Evolutionary conservation across 1,284 basidiomycete species (phyloP).

Genomic region (Anthracocystis walkeri): DNA sequence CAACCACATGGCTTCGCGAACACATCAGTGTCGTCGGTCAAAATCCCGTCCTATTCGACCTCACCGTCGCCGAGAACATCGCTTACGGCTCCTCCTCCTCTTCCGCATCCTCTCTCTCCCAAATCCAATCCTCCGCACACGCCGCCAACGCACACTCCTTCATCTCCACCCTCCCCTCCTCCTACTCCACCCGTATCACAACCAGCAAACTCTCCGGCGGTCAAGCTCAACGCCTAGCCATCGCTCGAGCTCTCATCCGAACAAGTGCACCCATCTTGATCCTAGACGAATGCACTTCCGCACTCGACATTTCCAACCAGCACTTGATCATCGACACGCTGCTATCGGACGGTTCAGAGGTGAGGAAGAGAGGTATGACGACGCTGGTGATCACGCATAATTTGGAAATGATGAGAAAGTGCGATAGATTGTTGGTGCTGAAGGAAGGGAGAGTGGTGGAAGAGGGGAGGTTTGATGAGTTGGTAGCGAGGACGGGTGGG

Average conservation of each 20-base stretch:
- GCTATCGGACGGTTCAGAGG: slow-evolving; percentile 46
- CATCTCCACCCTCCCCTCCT: slow-evolving; percentile 80
- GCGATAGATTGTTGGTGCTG: slow-evolving; percentile 87
- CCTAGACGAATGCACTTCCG: slow-evolving; percentile 92
- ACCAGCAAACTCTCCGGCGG: slow-evolving; percentile 85
- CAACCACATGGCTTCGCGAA: slow-evolving; percentile 52
- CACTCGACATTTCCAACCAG: slow-evolving; percentile 75
- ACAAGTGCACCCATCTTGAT: slow-evolving; percentile 81
- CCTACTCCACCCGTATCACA: slow-evolving; percentile 86
- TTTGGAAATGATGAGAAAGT: slow-evolving; percentile 87
- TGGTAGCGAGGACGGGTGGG: slow-evolving; percentile 77
- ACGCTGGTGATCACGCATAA: slow-evolving; percentile 95
- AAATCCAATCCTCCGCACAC: slow-evolving; percentile 78
- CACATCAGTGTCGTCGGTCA: slow-evolving; percentile 62
- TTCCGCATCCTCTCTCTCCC: slow-evolving; percentile 62
- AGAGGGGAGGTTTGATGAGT: slow-evolving; percentile 79
- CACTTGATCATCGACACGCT: slow-evolving; percentile 80
- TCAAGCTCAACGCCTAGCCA: slow-evolving; percentile 90
- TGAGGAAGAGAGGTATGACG: slow-evolving; percentile 72
- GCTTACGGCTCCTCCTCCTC: slow-evolving; percentile 48
- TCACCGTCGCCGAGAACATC: slow-evolving; percentile 60
- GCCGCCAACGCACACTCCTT: slow-evolving; percentile 88
- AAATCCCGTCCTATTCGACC: slow-evolving; percentile 57
- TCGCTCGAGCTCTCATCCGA: slow-evolving; percentile 86
- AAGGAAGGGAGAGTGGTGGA: slow-evolving; percentile 82